A percentile compares a stretch with the other conserved stretches of the same genome.
These are phyloP conservation scores for Russula brevipes DNA, from an alignment of 768 basidiomycete genomes.

Conservation along the genomic window DNA sequence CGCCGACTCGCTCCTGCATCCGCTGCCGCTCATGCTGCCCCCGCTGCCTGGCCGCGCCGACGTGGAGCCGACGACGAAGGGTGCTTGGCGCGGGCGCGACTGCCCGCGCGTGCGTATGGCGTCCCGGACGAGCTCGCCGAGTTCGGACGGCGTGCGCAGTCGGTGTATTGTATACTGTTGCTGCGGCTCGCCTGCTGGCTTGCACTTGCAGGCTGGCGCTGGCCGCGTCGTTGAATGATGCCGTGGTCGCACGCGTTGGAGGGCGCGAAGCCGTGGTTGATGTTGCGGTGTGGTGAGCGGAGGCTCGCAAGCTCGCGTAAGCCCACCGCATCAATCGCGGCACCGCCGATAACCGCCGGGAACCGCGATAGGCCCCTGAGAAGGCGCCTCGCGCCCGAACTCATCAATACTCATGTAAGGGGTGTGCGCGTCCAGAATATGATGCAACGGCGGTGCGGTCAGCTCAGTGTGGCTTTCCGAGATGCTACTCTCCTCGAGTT, in stretches of 20 bases:
- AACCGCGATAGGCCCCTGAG: slow-evolving; percentile 51
- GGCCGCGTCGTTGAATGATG: slow-evolving; percentile 16
- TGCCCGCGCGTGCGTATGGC: slow-evolving; percentile 3
- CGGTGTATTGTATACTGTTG: slow-evolving; percentile 22
- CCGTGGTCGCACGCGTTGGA: slow-evolving; percentile 19
- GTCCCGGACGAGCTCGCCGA: slow-evolving; percentile 21
- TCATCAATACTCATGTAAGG: slow-evolving; percentile 42
- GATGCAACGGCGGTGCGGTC: slow-evolving; percentile 15
- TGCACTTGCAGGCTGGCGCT: slow-evolving; percentile 11
- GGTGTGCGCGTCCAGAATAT: slow-evolving; percentile 25
- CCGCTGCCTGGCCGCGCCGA: slow-evolving; percentile 8
- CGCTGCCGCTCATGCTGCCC: not conserved
- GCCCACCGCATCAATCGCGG: slow-evolving; percentile 73
- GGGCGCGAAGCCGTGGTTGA: slow-evolving; percentile 19
- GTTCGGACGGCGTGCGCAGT: slow-evolving; percentile 14
- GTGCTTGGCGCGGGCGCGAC: too few species aligned
- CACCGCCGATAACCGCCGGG: slow-evolving; percentile 68
- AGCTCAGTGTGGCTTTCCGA: slow-evolving; percentile 27
- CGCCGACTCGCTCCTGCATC: not conserved
- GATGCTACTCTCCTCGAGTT: slow-evolving; percentile 46
- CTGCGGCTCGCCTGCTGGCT: slow-evolving; percentile 18
- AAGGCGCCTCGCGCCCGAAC: slow-evolving; percentile 31
- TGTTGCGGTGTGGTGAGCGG: slow-evolving; percentile 13
- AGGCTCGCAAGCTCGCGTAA: slow-evolving; percentile 49
- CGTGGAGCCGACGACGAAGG: not conserved